A percentile compares a stretch with the other conserved stretches of the same genome.
Evolutionary conservation across 140 eudicot species (phyloP).

Genomic region (Anethum foeniculum): DNA sequence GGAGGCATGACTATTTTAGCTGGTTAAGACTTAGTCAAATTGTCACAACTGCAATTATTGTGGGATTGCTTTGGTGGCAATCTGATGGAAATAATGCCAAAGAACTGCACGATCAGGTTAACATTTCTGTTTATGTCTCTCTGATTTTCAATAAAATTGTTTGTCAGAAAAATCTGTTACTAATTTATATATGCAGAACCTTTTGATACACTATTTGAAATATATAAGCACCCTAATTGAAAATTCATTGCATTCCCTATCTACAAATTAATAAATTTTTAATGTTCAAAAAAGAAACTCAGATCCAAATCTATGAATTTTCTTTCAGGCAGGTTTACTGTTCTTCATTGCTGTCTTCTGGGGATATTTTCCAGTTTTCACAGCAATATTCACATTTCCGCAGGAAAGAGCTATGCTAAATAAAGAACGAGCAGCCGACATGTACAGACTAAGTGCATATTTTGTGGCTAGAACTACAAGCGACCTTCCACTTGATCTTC

Average conservation of each 20-base stretch:
- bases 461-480: conserved; percentile 83
- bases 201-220: neutral
- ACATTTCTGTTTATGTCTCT: neutral
- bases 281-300: neutral
- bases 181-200: neutral
- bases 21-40: conserved; percentile 53
- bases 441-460: conserved; percentile 89
- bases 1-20: conserved; percentile 53
- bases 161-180: neutral
- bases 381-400: conserved; percentile 89
- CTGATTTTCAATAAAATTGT: neutral
- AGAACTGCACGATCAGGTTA: conserved; percentile 44
- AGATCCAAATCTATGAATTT: conserved; percentile 45
- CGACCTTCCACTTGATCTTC: conserved; percentile 79
- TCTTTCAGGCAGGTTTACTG: conserved; percentile 73
- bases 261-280: neutral
- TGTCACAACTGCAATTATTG: conserved; percentile 40
- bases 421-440: conserved; percentile 84
- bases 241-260: neutral
- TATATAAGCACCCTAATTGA: neutral
- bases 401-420: conserved; percentile 92
- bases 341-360: conserved; percentile 94
- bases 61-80: conserved; percentile 67
- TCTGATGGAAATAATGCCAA: conserved; percentile 32
- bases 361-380: conserved; percentile 94